Evolutionary conservation across 2,329 filamentous ascomycete species (phyloP).

Genomic region (Ceratocystis smalleyi): DNA sequence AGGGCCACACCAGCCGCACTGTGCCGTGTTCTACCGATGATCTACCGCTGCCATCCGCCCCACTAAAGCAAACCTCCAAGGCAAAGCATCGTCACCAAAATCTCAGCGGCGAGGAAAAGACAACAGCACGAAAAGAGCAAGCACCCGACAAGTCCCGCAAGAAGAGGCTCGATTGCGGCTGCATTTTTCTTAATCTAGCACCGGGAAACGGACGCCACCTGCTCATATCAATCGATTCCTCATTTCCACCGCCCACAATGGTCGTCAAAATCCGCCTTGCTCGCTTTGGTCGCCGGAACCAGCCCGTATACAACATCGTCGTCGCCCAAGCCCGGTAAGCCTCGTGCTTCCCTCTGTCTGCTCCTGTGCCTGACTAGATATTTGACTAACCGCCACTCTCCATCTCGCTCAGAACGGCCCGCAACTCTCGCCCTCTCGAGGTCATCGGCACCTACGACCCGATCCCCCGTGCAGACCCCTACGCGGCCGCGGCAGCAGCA

Average conservation of each 20-base stretch:
- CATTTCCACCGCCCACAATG: conserved; percentile 37
- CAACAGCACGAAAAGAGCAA: background rate
- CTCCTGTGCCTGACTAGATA: background rate
- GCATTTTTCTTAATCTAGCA: background rate
- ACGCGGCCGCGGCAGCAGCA: conserved; percentile 39
- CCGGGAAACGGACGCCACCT: too few relatives aligned
- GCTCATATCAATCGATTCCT: background rate
- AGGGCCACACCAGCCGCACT: too few relatives aligned
- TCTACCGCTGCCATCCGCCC: background rate
- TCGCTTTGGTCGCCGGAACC: conserved; percentile 75
- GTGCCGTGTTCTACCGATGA: background rate
- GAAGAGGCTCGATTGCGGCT: background rate
- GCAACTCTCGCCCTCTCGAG: conserved; percentile 79
- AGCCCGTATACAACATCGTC: conserved; percentile 96
- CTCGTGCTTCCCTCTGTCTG: background rate
- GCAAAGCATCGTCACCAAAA: background rate
- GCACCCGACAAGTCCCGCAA: background rate
- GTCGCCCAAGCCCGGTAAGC: conserved; percentile 76
- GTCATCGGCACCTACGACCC: conserved; percentile 72
- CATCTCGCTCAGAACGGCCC: conserved; percentile 50
- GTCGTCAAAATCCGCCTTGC: conserved; percentile 87
- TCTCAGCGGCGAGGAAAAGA: background rate
- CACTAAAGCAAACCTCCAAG: conserved; percentile 5
- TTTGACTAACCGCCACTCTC: conserved; percentile 1
- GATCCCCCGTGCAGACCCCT: conserved; percentile 44